Percentiles rank a stretch among this genome's conserved stretches.
phyloP scores from a whole-genome alignment of 1,284 basidiomycete species.

The Mixia osmundae region DNA sequence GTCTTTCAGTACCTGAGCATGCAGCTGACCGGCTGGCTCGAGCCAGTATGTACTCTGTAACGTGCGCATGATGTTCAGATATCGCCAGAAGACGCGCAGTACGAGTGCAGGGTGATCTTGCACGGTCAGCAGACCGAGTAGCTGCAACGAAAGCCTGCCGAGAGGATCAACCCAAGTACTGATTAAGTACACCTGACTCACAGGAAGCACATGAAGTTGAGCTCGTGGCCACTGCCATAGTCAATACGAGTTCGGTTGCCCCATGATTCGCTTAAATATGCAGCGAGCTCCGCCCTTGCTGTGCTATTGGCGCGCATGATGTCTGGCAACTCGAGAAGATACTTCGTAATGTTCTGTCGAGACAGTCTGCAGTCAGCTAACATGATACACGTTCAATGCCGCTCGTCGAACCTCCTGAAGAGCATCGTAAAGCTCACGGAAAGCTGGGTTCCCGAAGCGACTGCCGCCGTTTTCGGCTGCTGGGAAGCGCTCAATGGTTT shows the following conservation, averaged over 20 bases:
- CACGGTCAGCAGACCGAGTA: slow-evolving; percentile 39
- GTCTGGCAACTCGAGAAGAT: slow-evolving; percentile 34
- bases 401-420: slow-evolving; percentile 42
- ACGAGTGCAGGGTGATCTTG: slow-evolving; percentile 57
- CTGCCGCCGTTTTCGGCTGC: slow-evolving; percentile 76
- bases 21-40: slow-evolving; percentile 52
- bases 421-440: slow-evolving; percentile 80
- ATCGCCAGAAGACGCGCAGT: slow-evolving; percentile 79
- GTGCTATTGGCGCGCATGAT: too few relatives aligned
- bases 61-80: slow-evolving; percentile 66
- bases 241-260: slow-evolving; percentile 80
- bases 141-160: slow-evolving; percentile 51
- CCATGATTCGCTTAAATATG: slow-evolving; percentile 73
- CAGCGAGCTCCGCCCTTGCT: slow-evolving; percentile 40
- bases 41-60: slow-evolving; percentile 93
- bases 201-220: slow-evolving; percentile 96
- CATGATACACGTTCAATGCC: slow-evolving; percentile 12
- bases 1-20: too few relatives aligned
- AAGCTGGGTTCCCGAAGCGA: slow-evolving; percentile 92
- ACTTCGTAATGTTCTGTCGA: slow-evolving; percentile 12
- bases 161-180: neutral
- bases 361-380: slow-evolving; percentile 9
- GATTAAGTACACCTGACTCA: slow-evolving; percentile 26
- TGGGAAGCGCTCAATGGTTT: slow-evolving; percentile 43
- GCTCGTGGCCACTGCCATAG: slow-evolving; percentile 97